Evolutionary conservation across 163 green algal species (phyloP).

Genomic region (Chlorella variabilis): DNA sequence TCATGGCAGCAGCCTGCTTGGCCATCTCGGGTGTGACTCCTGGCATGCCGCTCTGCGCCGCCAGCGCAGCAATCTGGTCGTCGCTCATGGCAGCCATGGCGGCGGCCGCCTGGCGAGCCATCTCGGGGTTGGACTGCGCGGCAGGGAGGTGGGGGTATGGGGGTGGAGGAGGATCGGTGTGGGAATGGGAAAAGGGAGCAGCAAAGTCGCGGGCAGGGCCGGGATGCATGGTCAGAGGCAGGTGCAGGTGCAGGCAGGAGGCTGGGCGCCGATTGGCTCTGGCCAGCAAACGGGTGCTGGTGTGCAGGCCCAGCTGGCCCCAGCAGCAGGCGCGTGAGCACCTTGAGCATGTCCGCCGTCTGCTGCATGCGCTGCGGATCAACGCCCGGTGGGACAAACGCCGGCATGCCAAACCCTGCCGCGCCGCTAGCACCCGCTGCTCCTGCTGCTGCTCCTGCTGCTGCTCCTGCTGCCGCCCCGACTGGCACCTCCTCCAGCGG

Average conservation of each 20-base stretch:
- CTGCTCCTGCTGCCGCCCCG: not conserved
- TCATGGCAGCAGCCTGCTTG: conserved; percentile 41
- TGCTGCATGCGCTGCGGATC: conserved; percentile 21
- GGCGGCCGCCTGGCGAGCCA: conserved; percentile 36
- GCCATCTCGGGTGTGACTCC: conserved; percentile 61
- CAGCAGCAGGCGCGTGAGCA: too few species aligned
- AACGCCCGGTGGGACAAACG: conserved; percentile 17
- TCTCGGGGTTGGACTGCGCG: conserved; percentile 39
- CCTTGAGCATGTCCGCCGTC: conserved; percentile 37
- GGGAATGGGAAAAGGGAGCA: too few species aligned
- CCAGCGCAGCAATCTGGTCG: conserved; percentile 39
- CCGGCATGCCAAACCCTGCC: not conserved
- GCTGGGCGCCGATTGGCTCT: too few species aligned
- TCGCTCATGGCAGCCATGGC: conserved; percentile 47
- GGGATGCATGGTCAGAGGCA: too few species aligned
- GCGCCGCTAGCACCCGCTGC: not conserved
- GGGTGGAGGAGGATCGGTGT: too few species aligned
- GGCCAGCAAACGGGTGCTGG: too few species aligned
- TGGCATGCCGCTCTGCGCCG: conserved; percentile 26
- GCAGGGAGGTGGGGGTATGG: too few species aligned
- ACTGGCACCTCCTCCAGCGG: not conserved
- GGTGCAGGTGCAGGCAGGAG: too few species aligned
- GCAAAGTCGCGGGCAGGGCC: too few species aligned
- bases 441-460: not conserved
- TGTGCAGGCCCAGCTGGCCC: too few species aligned